Percentiles rank a stretch among this genome's conserved stretches.
Conservation (phyloP, 2,329 filamentous ascomycete species). For the Fusarium beomiforme region DNA sequence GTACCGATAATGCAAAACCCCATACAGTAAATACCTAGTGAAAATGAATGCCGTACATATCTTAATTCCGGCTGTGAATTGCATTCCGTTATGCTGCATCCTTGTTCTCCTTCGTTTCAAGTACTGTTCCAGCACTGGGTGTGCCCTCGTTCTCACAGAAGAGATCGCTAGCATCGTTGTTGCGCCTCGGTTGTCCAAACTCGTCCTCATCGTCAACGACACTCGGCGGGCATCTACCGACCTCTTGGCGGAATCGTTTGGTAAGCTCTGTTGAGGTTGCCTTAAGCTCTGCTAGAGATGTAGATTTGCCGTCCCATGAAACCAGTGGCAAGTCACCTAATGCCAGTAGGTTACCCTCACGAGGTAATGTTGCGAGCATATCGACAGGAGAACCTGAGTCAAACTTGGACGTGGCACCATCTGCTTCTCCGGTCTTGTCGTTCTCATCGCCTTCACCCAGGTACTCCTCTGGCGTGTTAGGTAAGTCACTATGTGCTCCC, state of each 20-base stretch:
- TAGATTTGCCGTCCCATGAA: slow-evolving; percentile 69
- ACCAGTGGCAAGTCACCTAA: slow-evolving; percentile 66
- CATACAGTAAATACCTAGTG: slow-evolving; percentile 1
- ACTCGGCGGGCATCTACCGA: slow-evolving; percentile 70
- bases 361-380: slow-evolving; percentile 61
- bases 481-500: slow-evolving; percentile 82
- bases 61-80: background rate
- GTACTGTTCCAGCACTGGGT: background rate
- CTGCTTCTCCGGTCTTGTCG: slow-evolving; percentile 44
- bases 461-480: slow-evolving; percentile 77
- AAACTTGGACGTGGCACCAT: slow-evolving; percentile 45
- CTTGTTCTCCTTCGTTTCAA: background rate
- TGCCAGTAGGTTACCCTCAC: slow-evolving; percentile 54
- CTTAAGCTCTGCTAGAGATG: slow-evolving; percentile 53
- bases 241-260: slow-evolving; percentile 65
- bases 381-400: slow-evolving; percentile 55
- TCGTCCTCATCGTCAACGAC: slow-evolving; percentile 29
- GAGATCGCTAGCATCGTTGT: slow-evolving; percentile 65
- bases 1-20: slow-evolving; percentile 13
- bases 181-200: slow-evolving; percentile 21
- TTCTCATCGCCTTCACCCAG: slow-evolving; percentile 41
- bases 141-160: slow-evolving; percentile 64
- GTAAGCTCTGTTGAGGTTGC: slow-evolving; percentile 62
- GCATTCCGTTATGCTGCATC: slow-evolving; percentile 36
- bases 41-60: slow-evolving; percentile 5